Conservation (phyloP, 768 basidiomycete species). For the Udeniomyces megalosporus region DNA sequence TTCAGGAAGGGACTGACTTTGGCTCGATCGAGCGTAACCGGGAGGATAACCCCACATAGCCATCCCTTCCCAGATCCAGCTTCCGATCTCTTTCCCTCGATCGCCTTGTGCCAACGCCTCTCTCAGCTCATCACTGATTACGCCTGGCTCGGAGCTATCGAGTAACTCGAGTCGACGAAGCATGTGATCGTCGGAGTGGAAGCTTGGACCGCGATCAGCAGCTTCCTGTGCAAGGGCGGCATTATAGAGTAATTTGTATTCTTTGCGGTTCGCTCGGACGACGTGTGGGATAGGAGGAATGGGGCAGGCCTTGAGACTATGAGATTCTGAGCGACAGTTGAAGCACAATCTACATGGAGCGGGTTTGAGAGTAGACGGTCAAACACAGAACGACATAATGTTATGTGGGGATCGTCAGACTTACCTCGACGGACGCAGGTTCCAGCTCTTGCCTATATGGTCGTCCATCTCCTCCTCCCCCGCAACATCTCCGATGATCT, state of each 20-base stretch:
- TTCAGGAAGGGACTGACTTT: no score
- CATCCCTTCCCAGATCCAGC: conserved; percentile 35
- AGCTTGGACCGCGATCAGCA: background rate
- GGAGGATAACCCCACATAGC: conserved; percentile 60
- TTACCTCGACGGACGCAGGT: background rate
- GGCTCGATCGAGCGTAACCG: no score
- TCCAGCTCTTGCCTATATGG: background rate
- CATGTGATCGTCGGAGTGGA: background rate
- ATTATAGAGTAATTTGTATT: conserved; percentile 21
- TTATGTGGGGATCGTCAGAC: background rate
- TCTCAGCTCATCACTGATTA: background rate
- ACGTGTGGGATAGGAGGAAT: conserved; percentile 24
- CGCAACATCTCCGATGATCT: background rate
- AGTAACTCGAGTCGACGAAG: background rate
- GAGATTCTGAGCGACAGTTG: conserved; percentile 7
- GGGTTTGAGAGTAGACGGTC: background rate
- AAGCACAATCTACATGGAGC: background rate
- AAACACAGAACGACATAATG: background rate
- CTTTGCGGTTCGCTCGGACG: conserved; percentile 18
- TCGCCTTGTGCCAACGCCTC: background rate
- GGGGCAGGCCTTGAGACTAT: background rate
- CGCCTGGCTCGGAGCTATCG: background rate
- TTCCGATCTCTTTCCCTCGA: background rate
- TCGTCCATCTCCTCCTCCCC: background rate
- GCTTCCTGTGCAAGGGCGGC: background rate